Evolutionary conservation across 2,329 filamentous ascomycete species (phyloP).

Genomic region (Venturia oleaginea): DNA sequence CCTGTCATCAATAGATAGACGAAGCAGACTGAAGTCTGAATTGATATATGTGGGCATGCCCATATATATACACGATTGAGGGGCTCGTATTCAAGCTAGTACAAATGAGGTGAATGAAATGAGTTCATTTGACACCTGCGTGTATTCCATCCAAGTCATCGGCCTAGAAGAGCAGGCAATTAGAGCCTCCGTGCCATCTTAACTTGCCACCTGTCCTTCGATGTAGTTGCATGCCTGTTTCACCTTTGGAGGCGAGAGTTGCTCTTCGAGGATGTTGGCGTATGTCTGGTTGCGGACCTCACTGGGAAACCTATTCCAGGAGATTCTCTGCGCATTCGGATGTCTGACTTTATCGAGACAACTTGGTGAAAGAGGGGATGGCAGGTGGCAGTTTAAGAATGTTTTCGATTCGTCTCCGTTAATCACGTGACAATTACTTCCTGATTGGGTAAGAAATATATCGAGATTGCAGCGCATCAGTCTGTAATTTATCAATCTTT

Average conservation of each 20-base stretch:
- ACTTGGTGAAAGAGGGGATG: no score
- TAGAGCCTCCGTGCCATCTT: neutral
- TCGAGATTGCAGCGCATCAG: neutral
- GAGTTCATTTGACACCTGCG: neutral
- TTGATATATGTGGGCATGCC: no score
- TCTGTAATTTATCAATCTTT: neutral
- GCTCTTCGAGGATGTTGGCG: neutral
- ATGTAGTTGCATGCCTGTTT: neutral
- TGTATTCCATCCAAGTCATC: neutral
- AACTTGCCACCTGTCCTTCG: neutral
- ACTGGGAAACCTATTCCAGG: neutral
- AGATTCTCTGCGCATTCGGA: neutral
- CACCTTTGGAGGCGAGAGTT: neutral
- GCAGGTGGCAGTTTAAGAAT: neutral
- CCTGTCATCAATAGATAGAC: no score
- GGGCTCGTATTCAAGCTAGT: no score
- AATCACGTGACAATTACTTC: neutral
- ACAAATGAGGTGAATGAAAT: no score
- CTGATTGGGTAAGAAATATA: neutral
- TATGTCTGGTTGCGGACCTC: neutral
- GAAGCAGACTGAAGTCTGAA: no score
- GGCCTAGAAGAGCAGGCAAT: neutral
- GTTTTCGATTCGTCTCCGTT: neutral
- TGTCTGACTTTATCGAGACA: neutral
- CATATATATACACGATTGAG: no score